Base-by-base conservation (phyloP, 2,329 filamentous ascomycete genomes). In the Fusarium buxicola region DNA sequence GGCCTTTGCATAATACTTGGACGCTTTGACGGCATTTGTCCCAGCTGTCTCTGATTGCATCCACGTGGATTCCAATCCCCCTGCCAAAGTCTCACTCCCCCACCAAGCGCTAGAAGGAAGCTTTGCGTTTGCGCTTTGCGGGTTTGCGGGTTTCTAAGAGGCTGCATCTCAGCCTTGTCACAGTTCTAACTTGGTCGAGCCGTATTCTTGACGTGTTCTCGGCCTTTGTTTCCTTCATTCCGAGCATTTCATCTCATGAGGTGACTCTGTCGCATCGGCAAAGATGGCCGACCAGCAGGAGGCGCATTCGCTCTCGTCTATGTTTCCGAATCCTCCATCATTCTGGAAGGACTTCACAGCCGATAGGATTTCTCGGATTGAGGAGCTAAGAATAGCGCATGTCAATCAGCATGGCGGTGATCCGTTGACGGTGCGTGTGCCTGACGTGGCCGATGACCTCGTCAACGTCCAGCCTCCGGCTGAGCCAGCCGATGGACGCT, bases 281-380 rank as follows among this genome's bases (percentile, higher is more conserved):
- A 66, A 60, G 38, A 92, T 92, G 89, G 86, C 86, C 55, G 87
- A 79, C 48, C 80, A 82, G 60, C 80, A 82, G 57, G 79, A 79
- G 55, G 72, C 77, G 9, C 75, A 76, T 31, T 79, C 81, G 41
- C 76, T 84, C 69, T 83, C 87, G 24, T 87, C 90, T 21, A 87
- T 89, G 35, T 97, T 93, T 74, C 94, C 95, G 21, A 87, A 90
- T 48, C 95, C 95, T 24, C 95, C 95, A 24, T 89, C 90, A 1
- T 96, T 97, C 79, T 98, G 92, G 88, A 89, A 90, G 67, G 84
- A 91, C 74, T 98, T 98, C 77, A 97, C 92, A 0, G 76, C 87
- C 4, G 86, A 90, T 25, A 96, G 94, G 72, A 71, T 92, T 48
- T 78, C 85, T 12, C 86, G 86, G 5, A 77, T 84, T 51, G 75